Evolutionary conservation across 352 stramenopile species (phyloP).

Genomic region (Globisporangium middletonii): DNA sequence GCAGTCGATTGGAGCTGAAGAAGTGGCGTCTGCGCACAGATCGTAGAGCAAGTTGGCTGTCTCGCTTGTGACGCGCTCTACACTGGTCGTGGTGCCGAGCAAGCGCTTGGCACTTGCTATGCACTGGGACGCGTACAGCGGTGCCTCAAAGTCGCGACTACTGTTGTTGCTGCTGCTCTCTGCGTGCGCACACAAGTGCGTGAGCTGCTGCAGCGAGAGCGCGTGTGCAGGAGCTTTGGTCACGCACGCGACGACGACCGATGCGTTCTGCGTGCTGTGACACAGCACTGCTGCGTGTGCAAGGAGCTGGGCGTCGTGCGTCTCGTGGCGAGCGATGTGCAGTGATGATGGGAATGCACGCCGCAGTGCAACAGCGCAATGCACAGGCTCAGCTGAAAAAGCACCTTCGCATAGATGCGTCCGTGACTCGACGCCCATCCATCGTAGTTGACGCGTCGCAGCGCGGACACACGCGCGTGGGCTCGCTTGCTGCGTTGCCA

Average conservation of each 20-base stretch:
- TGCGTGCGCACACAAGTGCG: slow-evolving; percentile 20
- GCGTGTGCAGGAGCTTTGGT: slow-evolving; percentile 13
- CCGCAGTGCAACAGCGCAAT: slow-evolving; percentile 26
- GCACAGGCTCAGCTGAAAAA: slow-evolving; percentile 18
- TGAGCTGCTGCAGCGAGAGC: slow-evolving; percentile 17
- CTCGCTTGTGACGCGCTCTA: not conserved
- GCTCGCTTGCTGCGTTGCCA: not conserved
- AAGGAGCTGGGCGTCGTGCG: not conserved
- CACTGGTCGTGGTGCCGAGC: not conserved
- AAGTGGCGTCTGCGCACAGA: slow-evolving; percentile 25
- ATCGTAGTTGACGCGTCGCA: slow-evolving; percentile 33
- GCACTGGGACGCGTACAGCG: slow-evolving; percentile 2
- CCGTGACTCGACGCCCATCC: slow-evolving; percentile 33
- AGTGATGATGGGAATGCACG: not conserved
- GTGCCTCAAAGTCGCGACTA: not conserved
- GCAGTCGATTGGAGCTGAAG: slow-evolving; percentile 27
- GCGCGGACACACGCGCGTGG: slow-evolving; percentile 40
- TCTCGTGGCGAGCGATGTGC: not conserved
- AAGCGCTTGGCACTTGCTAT: slow-evolving; percentile 9
- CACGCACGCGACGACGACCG: slow-evolving; percentile 22
- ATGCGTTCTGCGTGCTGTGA: slow-evolving; percentile 16
- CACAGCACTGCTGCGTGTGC: slow-evolving; percentile 23
- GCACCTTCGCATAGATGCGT: slow-evolving; percentile 28
- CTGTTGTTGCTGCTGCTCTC: not conserved
- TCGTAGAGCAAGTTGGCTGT: slow-evolving; percentile 12